Base-by-base conservation (phyloP, 1,139 yeast species). In the Lipomyces yarrowii region DNA sequence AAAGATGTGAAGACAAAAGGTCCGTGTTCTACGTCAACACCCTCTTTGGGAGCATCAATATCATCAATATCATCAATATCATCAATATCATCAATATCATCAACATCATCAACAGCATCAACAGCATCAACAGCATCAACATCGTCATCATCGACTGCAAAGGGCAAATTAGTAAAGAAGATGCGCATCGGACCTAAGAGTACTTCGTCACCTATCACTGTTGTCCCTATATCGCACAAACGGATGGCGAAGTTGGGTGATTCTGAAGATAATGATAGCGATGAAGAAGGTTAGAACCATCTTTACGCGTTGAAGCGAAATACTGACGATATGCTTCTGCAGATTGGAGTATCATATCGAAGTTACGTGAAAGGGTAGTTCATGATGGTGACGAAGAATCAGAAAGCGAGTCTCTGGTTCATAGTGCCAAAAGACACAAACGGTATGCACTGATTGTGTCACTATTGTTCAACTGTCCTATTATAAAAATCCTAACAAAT, bases 181-280 rank as follows among this genome's bases (percentile, higher is more conserved):
- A 5, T 57, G 54, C 39, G 54, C 23, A 57, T 57, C 39, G 60
- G 60, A 10, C 60, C 60, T 3, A 57, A 32, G 55, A 30, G 42
- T 42, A 57, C 60, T 10, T 13, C 32, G n/a, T 23, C 60, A n/a
- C 55, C 55, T 13, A 57, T 57, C 37, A 48, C 21, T 8, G 55
- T 57, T 4, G 15, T 26, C 10, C 32, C 57, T 10, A 21, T 57
- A 21, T 57, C 55, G 57, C 58, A 23, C 7, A n/a, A 33, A 15
- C 42, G 51, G n/a, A 56, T 33, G 35, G 18, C 26, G n/a, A 21
- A 33, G 33, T 37, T 18, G 18, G 61, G n/a, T 52, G 62, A 60
- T n/a, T 56, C 32, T 15, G 58, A 54, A 4, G 42, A 13, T 11
- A 15, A 54, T n/a, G n/a, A n/a, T 10, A 33, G 37, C 30, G 58